Conservation (phyloP, 1,139 yeast species). For the Saccharomyces hybrid region DNA sequence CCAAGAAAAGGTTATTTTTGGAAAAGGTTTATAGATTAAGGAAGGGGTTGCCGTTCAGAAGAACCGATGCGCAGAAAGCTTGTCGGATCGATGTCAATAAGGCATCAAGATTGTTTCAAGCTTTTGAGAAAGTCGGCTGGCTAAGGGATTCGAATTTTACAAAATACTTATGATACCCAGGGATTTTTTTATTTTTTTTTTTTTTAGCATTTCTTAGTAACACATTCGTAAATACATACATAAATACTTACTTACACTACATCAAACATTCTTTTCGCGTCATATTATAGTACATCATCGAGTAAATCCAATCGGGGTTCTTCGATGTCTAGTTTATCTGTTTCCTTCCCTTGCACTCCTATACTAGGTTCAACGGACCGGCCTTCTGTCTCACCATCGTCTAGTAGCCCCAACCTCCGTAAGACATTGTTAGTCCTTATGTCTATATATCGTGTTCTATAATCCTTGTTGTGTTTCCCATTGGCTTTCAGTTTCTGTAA, state of each 20-base stretch:
- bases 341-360: slow-evolving; percentile 1
- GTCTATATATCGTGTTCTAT: background rate
- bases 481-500: slow-evolving; percentile 4
- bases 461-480: background rate
- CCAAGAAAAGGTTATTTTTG: slow-evolving; percentile 38
- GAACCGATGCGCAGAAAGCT: too few relatives aligned
- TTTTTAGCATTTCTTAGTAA: background rate
- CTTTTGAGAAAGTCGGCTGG: slow-evolving; percentile 95
- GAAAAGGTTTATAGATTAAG: too few relatives aligned
- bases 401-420: slow-evolving; percentile 1
- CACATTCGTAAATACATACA: background rate
- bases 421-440: slow-evolving; percentile 5
- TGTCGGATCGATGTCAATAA: too few relatives aligned
- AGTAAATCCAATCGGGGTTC: slow-evolving; percentile 1
- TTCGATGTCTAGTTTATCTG: background rate
- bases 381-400: background rate
- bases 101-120: slow-evolving; percentile 85
- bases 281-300: background rate
- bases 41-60: too few relatives aligned
- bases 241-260: background rate
- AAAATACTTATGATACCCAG: slow-evolving; percentile 34
- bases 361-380: background rate
- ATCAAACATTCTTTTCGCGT: background rate
- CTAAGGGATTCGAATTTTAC: slow-evolving; percentile 68
- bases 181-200: background rate